A percentile compares a stretch with the other conserved stretches of the same genome.
Conservation (phyloP, 306 rosid genomes). For the Malus sieversii region DNA sequence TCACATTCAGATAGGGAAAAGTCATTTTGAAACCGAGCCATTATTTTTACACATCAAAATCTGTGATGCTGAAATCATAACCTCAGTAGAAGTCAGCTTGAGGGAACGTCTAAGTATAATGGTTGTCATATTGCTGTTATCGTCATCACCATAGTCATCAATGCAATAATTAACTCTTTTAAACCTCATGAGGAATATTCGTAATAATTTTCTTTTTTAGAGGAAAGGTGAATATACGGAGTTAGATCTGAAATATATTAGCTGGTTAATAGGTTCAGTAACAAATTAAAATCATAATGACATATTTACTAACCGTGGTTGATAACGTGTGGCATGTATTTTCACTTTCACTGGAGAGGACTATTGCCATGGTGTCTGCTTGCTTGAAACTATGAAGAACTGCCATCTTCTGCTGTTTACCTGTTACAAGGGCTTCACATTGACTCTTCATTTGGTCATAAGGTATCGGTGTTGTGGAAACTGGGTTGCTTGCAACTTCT, state of each 20-base stretch:
- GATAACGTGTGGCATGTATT: constrained; percentile 23
- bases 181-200: background rate
- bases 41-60: background rate
- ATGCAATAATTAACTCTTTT: background rate
- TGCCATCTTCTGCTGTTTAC: constrained; percentile 82
- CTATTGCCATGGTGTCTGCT: constrained; percentile 47
- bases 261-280: background rate
- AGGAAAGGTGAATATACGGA: background rate
- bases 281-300: background rate
- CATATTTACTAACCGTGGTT: constrained; percentile 37
- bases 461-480: constrained; percentile 60
- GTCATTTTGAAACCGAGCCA: background rate
- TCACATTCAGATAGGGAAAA: background rate
- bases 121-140: background rate
- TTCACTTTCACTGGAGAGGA: constrained; percentile 53
- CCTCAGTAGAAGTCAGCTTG: background rate
- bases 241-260: background rate
- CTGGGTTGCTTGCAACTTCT: constrained; percentile 75
- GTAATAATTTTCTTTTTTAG: background rate
- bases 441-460: constrained; percentile 91
- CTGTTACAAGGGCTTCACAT: constrained; percentile 84
- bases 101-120: no score
- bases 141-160: background rate
- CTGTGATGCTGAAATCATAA: background rate
- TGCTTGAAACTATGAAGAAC: constrained; percentile 76